These are phyloP conservation scores for Leonotis leonurus DNA, from an alignment of 257 asterid genomes.

Conservation along the genomic window DNA sequence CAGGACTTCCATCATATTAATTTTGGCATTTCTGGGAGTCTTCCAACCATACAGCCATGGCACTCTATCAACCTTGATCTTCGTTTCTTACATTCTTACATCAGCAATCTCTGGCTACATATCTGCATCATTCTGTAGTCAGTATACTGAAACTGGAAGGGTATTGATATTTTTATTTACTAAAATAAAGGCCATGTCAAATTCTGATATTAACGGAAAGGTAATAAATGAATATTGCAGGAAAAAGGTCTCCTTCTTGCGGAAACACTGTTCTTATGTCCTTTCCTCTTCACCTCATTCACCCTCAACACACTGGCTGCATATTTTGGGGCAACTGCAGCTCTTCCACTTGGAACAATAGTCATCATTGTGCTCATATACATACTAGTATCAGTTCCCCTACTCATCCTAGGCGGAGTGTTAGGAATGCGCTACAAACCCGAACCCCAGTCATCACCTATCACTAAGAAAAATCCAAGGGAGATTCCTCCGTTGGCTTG, in stretches of 20 bases:
- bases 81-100: conserved; percentile 52
- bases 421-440: conserved; percentile 47
- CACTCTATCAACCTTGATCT: conserved; percentile 41
- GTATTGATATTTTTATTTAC: conserved; percentile 30
- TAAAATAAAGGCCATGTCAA: background rate
- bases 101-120: conserved; percentile 70
- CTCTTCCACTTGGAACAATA: conserved; percentile 65
- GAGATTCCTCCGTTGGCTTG: conserved; percentile 51
- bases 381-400: conserved; percentile 54
- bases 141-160: conserved; percentile 58
- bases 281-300: conserved; percentile 37
- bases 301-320: conserved; percentile 51
- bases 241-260: conserved; percentile 35
- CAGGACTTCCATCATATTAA: conserved; percentile 58
- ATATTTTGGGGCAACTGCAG: conserved; percentile 46
- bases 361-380: conserved; percentile 36
- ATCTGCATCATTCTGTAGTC: conserved; percentile 59
- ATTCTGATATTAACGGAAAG: background rate
- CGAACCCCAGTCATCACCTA: conserved; percentile 37
- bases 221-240: conserved; percentile 31
- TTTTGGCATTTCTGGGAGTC: conserved; percentile 52
- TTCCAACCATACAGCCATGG: conserved; percentile 76
- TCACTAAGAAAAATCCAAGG: conserved; percentile 42
- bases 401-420: conserved; percentile 54
- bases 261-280: conserved; percentile 50